Evolutionary conservation across 208 protist genomes (phyloP).

Genomic region (Spongospora subterranea): DNA sequence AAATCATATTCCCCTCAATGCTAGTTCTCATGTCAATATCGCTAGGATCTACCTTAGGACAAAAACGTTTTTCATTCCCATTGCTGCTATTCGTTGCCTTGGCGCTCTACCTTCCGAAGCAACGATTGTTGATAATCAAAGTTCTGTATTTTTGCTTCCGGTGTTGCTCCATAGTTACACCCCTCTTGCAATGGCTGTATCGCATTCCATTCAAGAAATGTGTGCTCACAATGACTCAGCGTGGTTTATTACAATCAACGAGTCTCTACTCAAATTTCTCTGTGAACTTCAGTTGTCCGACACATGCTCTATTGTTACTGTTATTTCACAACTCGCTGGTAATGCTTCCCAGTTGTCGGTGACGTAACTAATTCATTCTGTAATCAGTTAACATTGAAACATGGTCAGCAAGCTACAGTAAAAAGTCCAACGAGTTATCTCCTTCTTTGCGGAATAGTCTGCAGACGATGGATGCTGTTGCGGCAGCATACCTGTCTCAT

Average conservation of each 20-base stretch:
- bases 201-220: not conserved
- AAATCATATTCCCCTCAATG: too few species aligned
- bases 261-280: not conserved
- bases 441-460: too few species aligned
- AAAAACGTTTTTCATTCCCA: not conserved
- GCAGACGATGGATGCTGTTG: not conserved
- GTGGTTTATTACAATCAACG: not conserved
- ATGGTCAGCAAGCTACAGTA: too few species aligned
- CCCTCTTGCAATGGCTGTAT: not conserved
- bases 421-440: too few species aligned
- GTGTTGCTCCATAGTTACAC: not conserved
- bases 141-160: not conserved
- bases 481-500: not conserved
- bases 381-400: slow-evolving; percentile 7
- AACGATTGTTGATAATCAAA: not conserved
- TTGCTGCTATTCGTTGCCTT: not conserved
- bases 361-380: not conserved
- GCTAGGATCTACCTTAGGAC: too few species aligned
- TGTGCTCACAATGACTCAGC: not conserved
- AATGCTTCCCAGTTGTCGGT: not conserved
- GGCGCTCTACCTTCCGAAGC: not conserved
- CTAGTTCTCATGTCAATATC: too few species aligned
- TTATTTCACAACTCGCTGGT: not conserved
- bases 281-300: not conserved
- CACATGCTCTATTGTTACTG: not conserved